Conservation (phyloP, 2,329 filamentous ascomycete genomes). For the Verticillium zaregamsianum region DNA sequence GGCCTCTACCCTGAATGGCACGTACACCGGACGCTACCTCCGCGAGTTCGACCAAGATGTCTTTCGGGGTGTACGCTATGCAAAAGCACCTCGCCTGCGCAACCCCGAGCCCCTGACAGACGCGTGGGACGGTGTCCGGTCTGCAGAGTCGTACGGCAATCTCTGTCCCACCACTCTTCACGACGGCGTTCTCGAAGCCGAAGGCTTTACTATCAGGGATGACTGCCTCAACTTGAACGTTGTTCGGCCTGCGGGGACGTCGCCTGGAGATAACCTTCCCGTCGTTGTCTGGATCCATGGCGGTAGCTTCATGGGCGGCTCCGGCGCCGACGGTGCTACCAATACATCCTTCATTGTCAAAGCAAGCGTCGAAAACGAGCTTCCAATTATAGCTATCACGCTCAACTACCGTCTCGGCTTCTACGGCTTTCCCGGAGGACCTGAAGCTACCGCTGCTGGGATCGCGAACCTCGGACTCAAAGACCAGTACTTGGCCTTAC, state of each 20-base stretch:
- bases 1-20: conserved; percentile 23
- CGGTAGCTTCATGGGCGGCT: conserved; percentile 21
- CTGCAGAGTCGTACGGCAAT: conserved; percentile 38
- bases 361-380: conserved; percentile 36
- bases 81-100: conserved; percentile 41
- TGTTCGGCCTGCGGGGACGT: conserved; percentile 45
- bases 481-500: conserved; percentile 45
- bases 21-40: conserved; percentile 32
- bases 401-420: conserved; percentile 51
- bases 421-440: conserved; percentile 48
- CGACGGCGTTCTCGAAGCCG: conserved; percentile 6
- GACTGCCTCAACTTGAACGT: conserved; percentile 61
- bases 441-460: conserved; percentile 41
- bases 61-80: conserved; percentile 47
- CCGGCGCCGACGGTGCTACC: conserved; percentile 42
- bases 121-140: conserved; percentile 32
- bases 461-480: conserved; percentile 49
- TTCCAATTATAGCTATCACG: conserved; percentile 42
- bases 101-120: conserved; percentile 43
- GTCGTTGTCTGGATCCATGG: conserved; percentile 56
- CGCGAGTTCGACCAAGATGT: conserved; percentile 36
- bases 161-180: conserved; percentile 28
- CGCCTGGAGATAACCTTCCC: conserved; percentile 37
- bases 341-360: conserved; percentile 56
- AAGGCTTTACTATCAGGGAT: conserved; percentile 34